phyloP scores from a whole-genome alignment of 2,329 filamentous ascomycete species.

The Trichoderma atroviride region DNA sequence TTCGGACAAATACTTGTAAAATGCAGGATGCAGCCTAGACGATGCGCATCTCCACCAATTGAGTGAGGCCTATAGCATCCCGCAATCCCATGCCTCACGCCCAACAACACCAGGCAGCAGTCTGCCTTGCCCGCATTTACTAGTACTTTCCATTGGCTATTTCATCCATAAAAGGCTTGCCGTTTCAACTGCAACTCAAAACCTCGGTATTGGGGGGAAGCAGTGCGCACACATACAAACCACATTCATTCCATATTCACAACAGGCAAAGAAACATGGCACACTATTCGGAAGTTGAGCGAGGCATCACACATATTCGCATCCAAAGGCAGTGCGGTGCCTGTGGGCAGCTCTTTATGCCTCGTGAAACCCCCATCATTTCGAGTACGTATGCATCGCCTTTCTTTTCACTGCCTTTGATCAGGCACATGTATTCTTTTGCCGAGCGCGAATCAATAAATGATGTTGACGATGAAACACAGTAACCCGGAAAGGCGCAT shows the following conservation, averaged over 20 bases:
- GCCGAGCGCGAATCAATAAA: not conserved
- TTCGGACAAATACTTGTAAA: too few species aligned
- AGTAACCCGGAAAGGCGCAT: not conserved
- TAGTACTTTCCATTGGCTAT: too few species aligned
- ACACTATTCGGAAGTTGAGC: too few species aligned
- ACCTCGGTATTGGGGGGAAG: too few species aligned
- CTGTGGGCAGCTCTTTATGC: slow-evolving; percentile 10
- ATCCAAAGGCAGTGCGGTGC: slow-evolving; percentile 12
- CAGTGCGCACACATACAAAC: too few species aligned
- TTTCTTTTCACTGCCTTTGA: not conserved
- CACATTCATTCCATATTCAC: too few species aligned
- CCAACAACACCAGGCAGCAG: not conserved
- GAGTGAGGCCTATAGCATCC: not conserved
- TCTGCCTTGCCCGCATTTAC: not conserved
- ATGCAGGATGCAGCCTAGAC: not conserved
- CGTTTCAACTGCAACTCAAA: too few species aligned
- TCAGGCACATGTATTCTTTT: not conserved
- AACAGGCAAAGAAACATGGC: too few species aligned
- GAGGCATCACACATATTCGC: not conserved
- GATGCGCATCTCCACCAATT: not conserved
- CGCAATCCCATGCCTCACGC: not conserved
- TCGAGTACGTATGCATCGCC: not conserved
- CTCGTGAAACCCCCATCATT: not conserved
- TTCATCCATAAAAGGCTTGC: too few species aligned
- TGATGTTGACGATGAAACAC: too few species aligned